Conservation (phyloP, 2,329 filamentous ascomycete species). For the Ophiocordyceps camponoti-floridani region DNA sequence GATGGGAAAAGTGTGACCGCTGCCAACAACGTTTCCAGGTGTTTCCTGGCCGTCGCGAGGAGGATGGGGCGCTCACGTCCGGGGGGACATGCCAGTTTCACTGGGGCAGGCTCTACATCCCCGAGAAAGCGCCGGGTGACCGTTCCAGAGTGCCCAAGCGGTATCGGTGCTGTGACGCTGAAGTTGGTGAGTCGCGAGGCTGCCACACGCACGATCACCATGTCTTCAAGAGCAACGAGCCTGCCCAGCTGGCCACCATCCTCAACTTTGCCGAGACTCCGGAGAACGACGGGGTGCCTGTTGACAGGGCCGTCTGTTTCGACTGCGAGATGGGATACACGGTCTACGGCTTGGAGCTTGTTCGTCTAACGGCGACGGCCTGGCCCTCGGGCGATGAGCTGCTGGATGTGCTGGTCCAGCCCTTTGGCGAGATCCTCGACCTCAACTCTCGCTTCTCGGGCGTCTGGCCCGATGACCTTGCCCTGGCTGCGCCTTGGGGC, state of each 20-base stretch:
- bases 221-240: conserved; percentile 70
- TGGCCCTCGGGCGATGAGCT: conserved; percentile 67
- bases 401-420: conserved; percentile 71
- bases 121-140: conserved; percentile 37
- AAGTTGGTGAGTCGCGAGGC: conserved; percentile 52
- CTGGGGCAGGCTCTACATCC: conserved; percentile 50
- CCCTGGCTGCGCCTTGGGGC: conserved; percentile 43
- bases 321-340: conserved; percentile 99
- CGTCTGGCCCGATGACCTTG: conserved; percentile 60
- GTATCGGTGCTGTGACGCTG: conserved; percentile 65
- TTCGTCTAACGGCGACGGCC: conserved; percentile 72
- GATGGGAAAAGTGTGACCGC: conserved; percentile 79
- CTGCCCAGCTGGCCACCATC: conserved; percentile 57
- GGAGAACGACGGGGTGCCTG: conserved; percentile 31
- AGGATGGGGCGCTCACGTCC: conserved; percentile 57
- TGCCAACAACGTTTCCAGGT: conserved; percentile 79
- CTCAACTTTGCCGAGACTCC: conserved; percentile 73
- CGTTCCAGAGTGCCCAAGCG: conserved; percentile 38
- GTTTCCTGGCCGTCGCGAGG: conserved; percentile 65
- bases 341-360: conserved; percentile 68
- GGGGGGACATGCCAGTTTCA: conserved; percentile 71
- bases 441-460: conserved; percentile 88
- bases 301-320: conserved; percentile 55
- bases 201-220: conserved; percentile 58
- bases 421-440: conserved; percentile 69